Evolutionary conservation across 495 filamentous ascomycete species (phyloP).

Genomic region (Penicillium lagena): DNA sequence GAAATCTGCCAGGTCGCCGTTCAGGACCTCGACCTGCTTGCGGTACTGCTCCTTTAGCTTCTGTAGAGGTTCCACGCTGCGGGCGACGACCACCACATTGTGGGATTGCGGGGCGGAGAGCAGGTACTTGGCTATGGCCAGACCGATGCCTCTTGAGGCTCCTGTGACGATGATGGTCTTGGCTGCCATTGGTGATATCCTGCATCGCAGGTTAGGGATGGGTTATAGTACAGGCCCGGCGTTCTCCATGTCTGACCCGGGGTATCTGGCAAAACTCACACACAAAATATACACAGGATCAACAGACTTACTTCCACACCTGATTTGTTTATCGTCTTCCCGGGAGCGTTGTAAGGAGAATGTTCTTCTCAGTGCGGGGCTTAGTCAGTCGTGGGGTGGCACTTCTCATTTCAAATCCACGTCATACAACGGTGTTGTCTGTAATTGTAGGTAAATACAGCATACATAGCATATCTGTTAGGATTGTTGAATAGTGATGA

Average conservation of each 20-base stretch:
- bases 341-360: too few relatives aligned
- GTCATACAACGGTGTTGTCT: too few relatives aligned
- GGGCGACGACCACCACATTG: conserved; percentile 71
- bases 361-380: conserved; percentile 8
- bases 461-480: too few relatives aligned
- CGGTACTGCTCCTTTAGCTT: conserved; percentile 58
- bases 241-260: too few relatives aligned
- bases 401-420: not conserved
- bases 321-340: too few relatives aligned
- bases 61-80: conserved; percentile 60
- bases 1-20: conserved; percentile 67
- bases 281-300: too few relatives aligned
- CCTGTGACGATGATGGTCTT: conserved; percentile 61
- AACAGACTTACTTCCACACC: too few relatives aligned
- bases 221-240: not conserved
- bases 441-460: too few relatives aligned
- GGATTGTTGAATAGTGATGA: too few relatives aligned
- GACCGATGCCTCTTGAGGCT: conserved; percentile 69
- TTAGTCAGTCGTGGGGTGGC: conserved; percentile 11
- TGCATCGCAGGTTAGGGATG: not conserved
- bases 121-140: conserved; percentile 68
- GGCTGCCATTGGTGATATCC: conserved; percentile 21
- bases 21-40: conserved; percentile 62
- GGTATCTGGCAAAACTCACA: too few relatives aligned
- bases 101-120: conserved; percentile 51